Percentiles rank a stretch among this genome's conserved stretches.
phyloP scores from a whole-genome alignment of 306 rosid genomes.

The Mimosa pudica region DNA sequence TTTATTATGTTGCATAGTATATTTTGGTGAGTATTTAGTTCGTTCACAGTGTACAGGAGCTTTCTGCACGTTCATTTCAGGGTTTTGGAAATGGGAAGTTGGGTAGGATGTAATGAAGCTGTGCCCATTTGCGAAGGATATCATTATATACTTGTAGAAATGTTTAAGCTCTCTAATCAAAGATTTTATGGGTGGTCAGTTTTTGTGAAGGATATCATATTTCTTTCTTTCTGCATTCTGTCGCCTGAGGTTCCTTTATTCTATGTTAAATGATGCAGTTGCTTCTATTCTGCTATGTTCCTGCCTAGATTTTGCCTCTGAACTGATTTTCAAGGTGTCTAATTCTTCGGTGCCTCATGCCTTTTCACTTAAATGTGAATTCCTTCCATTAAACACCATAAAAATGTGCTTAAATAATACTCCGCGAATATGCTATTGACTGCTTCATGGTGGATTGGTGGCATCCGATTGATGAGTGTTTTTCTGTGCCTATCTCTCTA shows the following conservation, averaged over 20 bases:
- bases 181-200: background rate
- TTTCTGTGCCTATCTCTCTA: background rate
- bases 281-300: background rate
- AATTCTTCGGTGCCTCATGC: background rate
- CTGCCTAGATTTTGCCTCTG: background rate
- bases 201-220: constrained; percentile 1
- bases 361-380: background rate
- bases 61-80: background rate
- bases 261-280: background rate
- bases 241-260: background rate
- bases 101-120: constrained; percentile 27
- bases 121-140: background rate
- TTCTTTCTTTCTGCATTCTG: background rate
- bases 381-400: background rate
- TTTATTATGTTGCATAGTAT: constrained; percentile 1
- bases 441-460: background rate
- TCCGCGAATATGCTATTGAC: background rate
- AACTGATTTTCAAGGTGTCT: background rate
- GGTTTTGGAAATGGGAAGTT: constrained; percentile 26
- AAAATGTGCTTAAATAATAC: background rate
- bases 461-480: background rate
- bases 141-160: background rate
- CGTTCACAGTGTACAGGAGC: background rate
- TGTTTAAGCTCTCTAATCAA: background rate
- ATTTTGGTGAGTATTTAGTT: background rate